These are phyloP conservation scores for Arabis hirsuta DNA, from an alignment of 345 rosid species.

Conservation along the genomic window DNA sequence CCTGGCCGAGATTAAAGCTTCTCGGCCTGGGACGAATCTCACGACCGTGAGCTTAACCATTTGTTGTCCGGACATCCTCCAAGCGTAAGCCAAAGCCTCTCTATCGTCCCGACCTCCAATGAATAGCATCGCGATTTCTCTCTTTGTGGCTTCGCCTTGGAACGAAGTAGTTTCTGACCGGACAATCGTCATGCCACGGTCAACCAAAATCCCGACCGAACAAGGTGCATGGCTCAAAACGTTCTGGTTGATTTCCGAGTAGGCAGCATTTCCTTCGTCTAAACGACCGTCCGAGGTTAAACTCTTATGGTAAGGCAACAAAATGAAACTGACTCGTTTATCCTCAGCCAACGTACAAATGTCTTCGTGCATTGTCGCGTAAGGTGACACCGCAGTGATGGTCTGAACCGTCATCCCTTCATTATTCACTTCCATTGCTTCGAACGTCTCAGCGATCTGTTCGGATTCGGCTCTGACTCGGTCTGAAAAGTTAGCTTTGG, in stretches of 20 bases:
- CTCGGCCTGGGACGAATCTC: conserved; percentile 48
- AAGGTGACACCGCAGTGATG: conserved; percentile 62
- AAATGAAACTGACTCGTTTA: conserved; percentile 52
- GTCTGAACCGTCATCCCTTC: conserved; percentile 41
- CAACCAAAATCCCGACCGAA: conserved; percentile 61
- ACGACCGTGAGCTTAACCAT: conserved; percentile 50
- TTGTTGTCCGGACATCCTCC: conserved; percentile 55
- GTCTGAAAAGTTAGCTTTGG: conserved; percentile 27
- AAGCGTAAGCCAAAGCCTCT: conserved; percentile 69
- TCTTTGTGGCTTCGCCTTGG: conserved; percentile 19
- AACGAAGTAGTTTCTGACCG: conserved; percentile 19
- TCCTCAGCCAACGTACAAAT: conserved; percentile 65
- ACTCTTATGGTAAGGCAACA: conserved; percentile 62
- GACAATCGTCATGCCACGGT: conserved; percentile 50
- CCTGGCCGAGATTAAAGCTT: conserved; percentile 13
- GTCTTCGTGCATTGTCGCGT: conserved; percentile 65
- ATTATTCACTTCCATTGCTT: conserved; percentile 40
- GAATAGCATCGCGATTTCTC: conserved; percentile 50
- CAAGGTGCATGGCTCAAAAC: conserved; percentile 57
- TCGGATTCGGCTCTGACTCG: conserved; percentile 45
- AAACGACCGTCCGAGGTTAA: conserved; percentile 44
- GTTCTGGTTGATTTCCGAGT: conserved; percentile 53
- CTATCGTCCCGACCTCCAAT: conserved; percentile 68
- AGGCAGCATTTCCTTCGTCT: conserved; percentile 42
- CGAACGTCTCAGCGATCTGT: conserved; percentile 46